A percentile compares a stretch with the other conserved stretches of the same genome.
Evolutionary conservation across 1,139 yeast species (phyloP).

Genomic region (Suhomyces maxii): DNA sequence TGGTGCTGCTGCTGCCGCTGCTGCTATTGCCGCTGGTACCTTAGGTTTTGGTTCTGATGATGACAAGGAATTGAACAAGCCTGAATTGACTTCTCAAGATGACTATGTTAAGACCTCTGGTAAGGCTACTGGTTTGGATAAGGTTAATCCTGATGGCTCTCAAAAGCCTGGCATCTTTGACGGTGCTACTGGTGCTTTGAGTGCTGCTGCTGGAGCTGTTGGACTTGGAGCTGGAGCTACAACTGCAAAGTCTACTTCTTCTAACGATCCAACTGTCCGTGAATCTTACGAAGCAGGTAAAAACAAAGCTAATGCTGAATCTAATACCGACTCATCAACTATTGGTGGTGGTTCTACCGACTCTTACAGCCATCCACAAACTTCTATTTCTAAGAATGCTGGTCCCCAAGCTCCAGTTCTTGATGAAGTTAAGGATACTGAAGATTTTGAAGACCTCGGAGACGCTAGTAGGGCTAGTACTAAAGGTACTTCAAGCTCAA

Average conservation of each 20-base stretch:
- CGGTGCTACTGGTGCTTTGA: constrained; percentile 23
- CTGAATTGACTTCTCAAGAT: constrained; percentile 11
- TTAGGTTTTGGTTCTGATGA: constrained; percentile 14
- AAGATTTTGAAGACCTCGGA: background rate
- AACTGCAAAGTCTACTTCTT: background rate
- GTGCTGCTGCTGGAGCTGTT: constrained; percentile 28
- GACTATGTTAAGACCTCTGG: constrained; percentile 8
- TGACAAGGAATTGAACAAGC: constrained; percentile 4
- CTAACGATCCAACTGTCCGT: constrained; percentile 3
- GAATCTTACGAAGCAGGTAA: constrained; percentile 20
- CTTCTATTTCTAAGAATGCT: background rate
- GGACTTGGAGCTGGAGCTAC: constrained; percentile 16
- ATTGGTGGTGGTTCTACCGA: background rate
- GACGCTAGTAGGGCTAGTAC: background rate
- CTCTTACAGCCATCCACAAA: background rate
- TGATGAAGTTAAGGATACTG: constrained; percentile 6
- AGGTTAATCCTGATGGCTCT: constrained; percentile 6
- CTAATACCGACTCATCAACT: no score
- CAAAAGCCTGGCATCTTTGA: constrained; percentile 10
- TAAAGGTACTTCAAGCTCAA: background rate
- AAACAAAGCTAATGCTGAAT: constrained; percentile 8
- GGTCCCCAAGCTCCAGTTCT: constrained; percentile 2
- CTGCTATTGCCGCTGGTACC: constrained; percentile 14
- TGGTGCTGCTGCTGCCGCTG: constrained; percentile 13
- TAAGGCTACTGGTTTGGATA: constrained; percentile 4